phyloP scores from a whole-genome alignment of 176 grass and related monocot genomes.

The Zoysia japonica region DNA sequence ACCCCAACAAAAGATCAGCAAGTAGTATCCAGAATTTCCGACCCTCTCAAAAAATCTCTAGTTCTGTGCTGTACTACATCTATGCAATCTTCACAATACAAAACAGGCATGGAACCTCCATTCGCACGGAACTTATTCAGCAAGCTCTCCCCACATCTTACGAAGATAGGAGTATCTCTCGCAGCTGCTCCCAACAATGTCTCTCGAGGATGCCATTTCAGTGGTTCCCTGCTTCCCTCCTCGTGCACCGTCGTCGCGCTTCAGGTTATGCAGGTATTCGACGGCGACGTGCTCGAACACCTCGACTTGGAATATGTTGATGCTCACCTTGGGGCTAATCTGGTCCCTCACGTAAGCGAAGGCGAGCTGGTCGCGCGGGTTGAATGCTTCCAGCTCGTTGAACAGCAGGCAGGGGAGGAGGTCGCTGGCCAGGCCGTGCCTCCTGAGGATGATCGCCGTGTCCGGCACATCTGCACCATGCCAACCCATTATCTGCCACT shows the following conservation, averaged over 20 bases:
- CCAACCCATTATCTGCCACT: not conserved
- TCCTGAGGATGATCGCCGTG: slow-evolving; percentile 87
- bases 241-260: slow-evolving; percentile 7
- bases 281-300: slow-evolving; percentile 86
- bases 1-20: too few species aligned
- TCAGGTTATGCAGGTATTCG: slow-evolving; percentile 88
- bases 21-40: too few species aligned
- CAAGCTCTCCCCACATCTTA: slow-evolving; percentile 76
- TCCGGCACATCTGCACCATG: slow-evolving; percentile 78
- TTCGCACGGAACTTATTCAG: slow-evolving; percentile 26
- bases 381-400: slow-evolving; percentile 94
- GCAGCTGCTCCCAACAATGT: slow-evolving; percentile 63
- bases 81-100: slow-evolving; percentile 7
- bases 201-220: slow-evolving; percentile 54
- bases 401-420: slow-evolving; percentile 92
- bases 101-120: not conserved
- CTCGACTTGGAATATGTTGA: slow-evolving; percentile 82
- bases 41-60: too few species aligned
- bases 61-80: not conserved
- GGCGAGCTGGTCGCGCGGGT: slow-evolving; percentile 78
- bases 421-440: slow-evolving; percentile 57
- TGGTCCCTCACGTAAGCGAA: slow-evolving; percentile 82
- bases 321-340: slow-evolving; percentile 70
- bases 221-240: slow-evolving; percentile 23
- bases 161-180: slow-evolving; percentile 50